These are phyloP conservation scores for Penicillium sp. DNA, from an alignment of 2,329 filamentous ascomycete genomes.

Conservation along the genomic window DNA sequence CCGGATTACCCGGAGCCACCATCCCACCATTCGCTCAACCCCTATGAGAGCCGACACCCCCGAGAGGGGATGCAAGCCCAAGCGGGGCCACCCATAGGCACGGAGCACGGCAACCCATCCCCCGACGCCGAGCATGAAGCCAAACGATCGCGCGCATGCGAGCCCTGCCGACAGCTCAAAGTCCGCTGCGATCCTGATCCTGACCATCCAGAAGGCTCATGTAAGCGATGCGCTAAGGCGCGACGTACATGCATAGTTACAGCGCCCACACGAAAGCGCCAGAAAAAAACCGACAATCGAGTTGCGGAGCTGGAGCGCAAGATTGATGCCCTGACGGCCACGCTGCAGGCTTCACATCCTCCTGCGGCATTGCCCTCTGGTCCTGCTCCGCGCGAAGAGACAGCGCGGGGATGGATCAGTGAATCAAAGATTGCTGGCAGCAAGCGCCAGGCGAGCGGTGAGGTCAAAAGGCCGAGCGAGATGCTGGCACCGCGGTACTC, in stretches of 20 bases:
- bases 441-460: conserved; percentile 36
- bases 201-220: conserved; percentile 63
- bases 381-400: conserved; percentile 38
- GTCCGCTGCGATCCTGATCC: conserved; percentile 82
- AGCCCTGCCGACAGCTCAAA: conserved; percentile 74
- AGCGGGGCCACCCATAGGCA: neutral
- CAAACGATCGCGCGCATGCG: conserved; percentile 72
- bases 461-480: conserved; percentile 23
- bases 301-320: conserved; percentile 91
- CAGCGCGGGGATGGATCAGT: conserved; percentile 32
- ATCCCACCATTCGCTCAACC: conserved; percentile 19
- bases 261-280: conserved; percentile 72
- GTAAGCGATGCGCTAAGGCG: conserved; percentile 77
- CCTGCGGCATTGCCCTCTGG: conserved; percentile 21
- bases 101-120: conserved; percentile 6
- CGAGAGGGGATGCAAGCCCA: neutral
- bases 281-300: conserved; percentile 88
- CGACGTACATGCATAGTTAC: conserved; percentile 77
- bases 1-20: conserved; percentile 33
- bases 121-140: conserved; percentile 46
- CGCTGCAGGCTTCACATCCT: conserved; percentile 61
- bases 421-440: conserved; percentile 23
- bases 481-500: conserved; percentile 26
- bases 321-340: conserved; percentile 84
- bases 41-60: conserved; percentile 6